These are phyloP conservation scores for Agrocybe praecox DNA, from an alignment of 768 basidiomycete species.

Conservation along the genomic window DNA sequence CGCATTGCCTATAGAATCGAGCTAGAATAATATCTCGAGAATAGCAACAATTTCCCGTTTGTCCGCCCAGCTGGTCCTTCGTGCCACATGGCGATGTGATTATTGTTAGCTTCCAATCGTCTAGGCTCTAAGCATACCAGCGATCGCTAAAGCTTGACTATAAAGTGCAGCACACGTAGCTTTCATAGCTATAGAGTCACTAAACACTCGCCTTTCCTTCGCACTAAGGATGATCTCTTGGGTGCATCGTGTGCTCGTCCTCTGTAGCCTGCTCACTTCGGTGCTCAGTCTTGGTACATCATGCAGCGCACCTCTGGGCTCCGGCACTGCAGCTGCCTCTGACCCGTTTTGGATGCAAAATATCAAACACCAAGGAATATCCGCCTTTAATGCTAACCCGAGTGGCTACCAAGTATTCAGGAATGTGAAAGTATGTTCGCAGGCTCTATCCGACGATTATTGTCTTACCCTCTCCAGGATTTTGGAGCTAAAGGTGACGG, in stretches of 20 bases:
- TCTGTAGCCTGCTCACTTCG: conserved; percentile 2
- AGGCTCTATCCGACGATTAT: neutral
- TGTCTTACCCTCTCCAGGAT: conserved; percentile 14
- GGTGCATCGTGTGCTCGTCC: conserved; percentile 4
- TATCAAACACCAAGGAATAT: conserved; percentile 73
- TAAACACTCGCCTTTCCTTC: neutral
- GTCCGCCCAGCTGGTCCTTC: neutral
- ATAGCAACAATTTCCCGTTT: conserved; percentile 1
- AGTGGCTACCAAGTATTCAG: conserved; percentile 69
- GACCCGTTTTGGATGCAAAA: conserved; percentile 69
- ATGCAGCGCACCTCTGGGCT: conserved; percentile 10
- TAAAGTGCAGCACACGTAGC: neutral
- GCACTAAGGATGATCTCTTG: conserved; percentile 4
- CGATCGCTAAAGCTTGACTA: neutral
- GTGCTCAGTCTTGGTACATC: conserved; percentile 13
- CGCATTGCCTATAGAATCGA: neutral
- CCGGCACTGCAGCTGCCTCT: conserved; percentile 33
- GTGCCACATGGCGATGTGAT: neutral
- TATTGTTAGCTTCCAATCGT: conserved; percentile 2
- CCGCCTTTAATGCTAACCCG: conserved; percentile 65
- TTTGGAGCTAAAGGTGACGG: conserved; percentile 45
- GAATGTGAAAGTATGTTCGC: conserved; percentile 59
- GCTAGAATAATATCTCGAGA: neutral
- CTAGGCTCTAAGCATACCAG: neutral
- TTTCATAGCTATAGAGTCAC: neutral